Base-by-base conservation (phyloP, 192 early-diverging fungal species). In the Thoreauomyces humboldtii region DNA sequence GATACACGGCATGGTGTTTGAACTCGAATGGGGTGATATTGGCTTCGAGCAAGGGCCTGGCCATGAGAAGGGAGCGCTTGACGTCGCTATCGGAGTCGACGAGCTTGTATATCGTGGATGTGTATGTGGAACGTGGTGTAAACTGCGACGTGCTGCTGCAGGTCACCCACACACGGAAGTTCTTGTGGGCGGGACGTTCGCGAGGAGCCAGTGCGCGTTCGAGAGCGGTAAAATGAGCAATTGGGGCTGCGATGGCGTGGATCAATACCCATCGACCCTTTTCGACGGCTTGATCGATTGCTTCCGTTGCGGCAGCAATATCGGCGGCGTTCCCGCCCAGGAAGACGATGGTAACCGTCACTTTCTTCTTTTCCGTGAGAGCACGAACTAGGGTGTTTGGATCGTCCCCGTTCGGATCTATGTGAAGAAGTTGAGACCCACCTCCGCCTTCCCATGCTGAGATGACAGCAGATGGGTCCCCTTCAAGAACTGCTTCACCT, bases 111-210 rank as follows among this genome's bases (percentile, higher is more conserved):
- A n/a, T n/a, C n/a, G n/a, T n/a, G n/a, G n/a, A n/a, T n/a, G n/a
- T n/a, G n/a, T n/a, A n/a, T n/a, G n/a, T n/a, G n/a, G n/a, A n/a
- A 35, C 32, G 27, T 11, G 29, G 17, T 12, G 41, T 12, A 17
- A 48, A 28, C 22, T 43, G 11, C 4, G 59, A 48, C 7, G 24
- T 50, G 21, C n/a, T n/a, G n/a, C n/a, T n/a, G n/a, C n/a, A n/a
- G n/a, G n/a, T n/a, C n/a, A 66, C 17, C 68, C 68, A 70, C 17
- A 70, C 7, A 1, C 68, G 44, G 32, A 70, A 70, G 31, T 70
- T 47, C 1, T 67, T 34, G 33, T 62, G 22, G 15, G 35, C 31
- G 1, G 57, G 7, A 14, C 27, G 9, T 19, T 61, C 59, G 14
- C 42, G 44, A 7, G 44, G 35, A 17, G 3, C 22, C 27, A 61